A percentile compares a stretch with the other conserved stretches of the same genome.
phyloP scores from a whole-genome alignment of 2,329 filamentous ascomycete genomes.

The Penicillium sp. region DNA sequence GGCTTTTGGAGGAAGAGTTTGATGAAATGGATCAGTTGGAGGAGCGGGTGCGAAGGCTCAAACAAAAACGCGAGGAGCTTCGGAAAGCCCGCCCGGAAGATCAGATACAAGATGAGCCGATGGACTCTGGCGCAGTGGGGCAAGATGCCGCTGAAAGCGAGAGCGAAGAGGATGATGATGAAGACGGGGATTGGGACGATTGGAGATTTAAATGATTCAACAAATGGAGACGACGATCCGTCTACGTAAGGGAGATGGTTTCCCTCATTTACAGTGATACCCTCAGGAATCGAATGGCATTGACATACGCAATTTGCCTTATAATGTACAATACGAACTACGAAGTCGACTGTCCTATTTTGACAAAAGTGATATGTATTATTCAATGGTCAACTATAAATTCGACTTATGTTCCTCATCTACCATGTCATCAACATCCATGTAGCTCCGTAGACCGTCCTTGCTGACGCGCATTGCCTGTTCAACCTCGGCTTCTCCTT shows the following conservation, averaged over 20 bases:
- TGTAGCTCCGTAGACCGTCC: slow-evolving; percentile 43
- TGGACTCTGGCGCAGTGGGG: slow-evolving; percentile 27
- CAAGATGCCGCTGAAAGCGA: slow-evolving; percentile 42
- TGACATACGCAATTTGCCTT: slow-evolving; percentile 14
- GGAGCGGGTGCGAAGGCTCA: slow-evolving; percentile 65
- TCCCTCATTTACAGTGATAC: slow-evolving; percentile 38
- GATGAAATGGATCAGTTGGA: slow-evolving; percentile 81
- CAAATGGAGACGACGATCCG: slow-evolving; percentile 24
- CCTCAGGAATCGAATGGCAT: slow-evolving; percentile 28
- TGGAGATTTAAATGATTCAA: slow-evolving; percentile 40
- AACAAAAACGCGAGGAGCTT: slow-evolving; percentile 69
- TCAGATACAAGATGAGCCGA: slow-evolving; percentile 28
- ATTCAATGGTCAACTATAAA: slow-evolving; percentile 10
- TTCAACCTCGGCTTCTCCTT: slow-evolving; percentile 47
- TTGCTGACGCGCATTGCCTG: slow-evolving; percentile 46
- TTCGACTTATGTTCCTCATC: slow-evolving; percentile 7
- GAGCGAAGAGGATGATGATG: slow-evolving; percentile 54
- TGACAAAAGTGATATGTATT: slow-evolving; percentile 7
- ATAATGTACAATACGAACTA: slow-evolving; percentile 15
- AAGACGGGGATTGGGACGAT: slow-evolving; percentile 50
- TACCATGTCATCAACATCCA: slow-evolving; percentile 30
- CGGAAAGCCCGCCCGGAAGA: slow-evolving; percentile 43
- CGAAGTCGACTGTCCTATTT: slow-evolving; percentile 1
- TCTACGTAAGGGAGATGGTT: slow-evolving; percentile 24
- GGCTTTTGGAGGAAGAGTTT: slow-evolving; percentile 73